These are phyloP conservation scores for Kluyveromyces nonfermentans DNA, from an alignment of 805 yeast species.

Conservation along the genomic window DNA sequence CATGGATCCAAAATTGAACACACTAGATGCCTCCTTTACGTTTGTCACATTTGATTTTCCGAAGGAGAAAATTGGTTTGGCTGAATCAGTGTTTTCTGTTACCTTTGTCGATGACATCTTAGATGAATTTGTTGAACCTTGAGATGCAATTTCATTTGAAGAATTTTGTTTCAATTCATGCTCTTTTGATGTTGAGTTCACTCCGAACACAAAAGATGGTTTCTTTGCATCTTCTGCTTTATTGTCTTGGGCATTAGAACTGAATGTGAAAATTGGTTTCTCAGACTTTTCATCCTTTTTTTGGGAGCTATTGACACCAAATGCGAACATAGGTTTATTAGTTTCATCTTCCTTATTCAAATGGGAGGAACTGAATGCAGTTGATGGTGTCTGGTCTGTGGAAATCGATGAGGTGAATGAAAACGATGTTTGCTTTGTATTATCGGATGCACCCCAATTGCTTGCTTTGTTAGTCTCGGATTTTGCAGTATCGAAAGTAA, in stretches of 20 bases:
- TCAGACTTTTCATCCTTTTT: conserved; percentile 6
- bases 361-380: not conserved
- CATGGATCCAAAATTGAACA: not conserved
- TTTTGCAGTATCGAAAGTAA: not conserved
- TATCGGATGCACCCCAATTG: not conserved
- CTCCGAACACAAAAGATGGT: conserved; percentile 1
- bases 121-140: no score
- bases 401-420: not conserved
- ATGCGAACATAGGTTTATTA: conserved; percentile 20
- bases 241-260: conserved; percentile 5
- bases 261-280: conserved; percentile 22
- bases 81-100: conserved; percentile 5
- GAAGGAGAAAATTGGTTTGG: not conserved
- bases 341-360: conserved; percentile 3
- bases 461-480: not conserved
- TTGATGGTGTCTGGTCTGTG: not conserved
- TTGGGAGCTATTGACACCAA: conserved; percentile 13
- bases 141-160: no score
- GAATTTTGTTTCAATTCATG: not conserved
- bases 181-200: not conserved
- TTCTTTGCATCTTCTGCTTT: conserved; percentile 7
- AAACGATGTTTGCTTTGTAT: not conserved
- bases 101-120: not conserved
- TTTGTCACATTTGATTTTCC: not conserved
- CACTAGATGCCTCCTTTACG: conserved; percentile 2